These are phyloP conservation scores for Neofusicoccum ribis DNA, from an alignment of 2,329 filamentous ascomycete species.

Conservation along the genomic window DNA sequence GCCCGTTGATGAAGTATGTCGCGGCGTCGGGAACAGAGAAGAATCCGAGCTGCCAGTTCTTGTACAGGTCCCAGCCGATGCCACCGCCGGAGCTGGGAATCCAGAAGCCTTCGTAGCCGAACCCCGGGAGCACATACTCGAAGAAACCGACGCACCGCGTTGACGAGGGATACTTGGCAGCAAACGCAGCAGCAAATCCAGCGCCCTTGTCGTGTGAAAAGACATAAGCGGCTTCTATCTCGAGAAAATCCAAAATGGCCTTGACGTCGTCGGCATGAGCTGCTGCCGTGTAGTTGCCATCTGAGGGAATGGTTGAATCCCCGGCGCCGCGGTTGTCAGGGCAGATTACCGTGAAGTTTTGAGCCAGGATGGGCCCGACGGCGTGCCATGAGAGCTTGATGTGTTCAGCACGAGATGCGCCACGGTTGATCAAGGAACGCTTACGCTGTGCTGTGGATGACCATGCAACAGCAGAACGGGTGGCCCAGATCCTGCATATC, in stretches of 20 bases:
- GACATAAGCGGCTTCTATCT: slow-evolving; percentile 37
- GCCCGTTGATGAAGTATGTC: slow-evolving; percentile 47
- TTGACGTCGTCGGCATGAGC: slow-evolving; percentile 31
- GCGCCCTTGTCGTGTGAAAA: slow-evolving; percentile 51
- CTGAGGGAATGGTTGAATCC: slow-evolving; percentile 39
- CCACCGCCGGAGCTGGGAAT: slow-evolving; percentile 27
- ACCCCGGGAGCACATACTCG: slow-evolving; percentile 47
- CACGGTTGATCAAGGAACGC: background rate
- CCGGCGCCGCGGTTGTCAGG: slow-evolving; percentile 24
- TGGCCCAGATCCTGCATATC: background rate
- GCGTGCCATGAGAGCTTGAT: background rate
- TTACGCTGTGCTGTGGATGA: background rate
- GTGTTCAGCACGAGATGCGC: no score
- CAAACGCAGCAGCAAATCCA: slow-evolving; percentile 44
- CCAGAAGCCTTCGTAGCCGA: slow-evolving; percentile 36
- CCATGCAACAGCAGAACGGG: background rate
- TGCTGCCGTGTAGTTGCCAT: slow-evolving; percentile 44
- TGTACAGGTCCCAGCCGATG: slow-evolving; percentile 43
- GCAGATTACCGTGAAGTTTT: slow-evolving; percentile 24
- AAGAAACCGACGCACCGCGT: slow-evolving; percentile 40
- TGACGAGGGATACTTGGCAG: slow-evolving; percentile 37
- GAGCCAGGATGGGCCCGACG: background rate
- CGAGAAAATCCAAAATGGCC: slow-evolving; percentile 30
- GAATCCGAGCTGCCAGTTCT: slow-evolving; percentile 40
- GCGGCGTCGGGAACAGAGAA: slow-evolving; percentile 51